phyloP scores from a whole-genome alignment of 805 yeast genomes.

The Gaillardinia entomophila region DNA sequence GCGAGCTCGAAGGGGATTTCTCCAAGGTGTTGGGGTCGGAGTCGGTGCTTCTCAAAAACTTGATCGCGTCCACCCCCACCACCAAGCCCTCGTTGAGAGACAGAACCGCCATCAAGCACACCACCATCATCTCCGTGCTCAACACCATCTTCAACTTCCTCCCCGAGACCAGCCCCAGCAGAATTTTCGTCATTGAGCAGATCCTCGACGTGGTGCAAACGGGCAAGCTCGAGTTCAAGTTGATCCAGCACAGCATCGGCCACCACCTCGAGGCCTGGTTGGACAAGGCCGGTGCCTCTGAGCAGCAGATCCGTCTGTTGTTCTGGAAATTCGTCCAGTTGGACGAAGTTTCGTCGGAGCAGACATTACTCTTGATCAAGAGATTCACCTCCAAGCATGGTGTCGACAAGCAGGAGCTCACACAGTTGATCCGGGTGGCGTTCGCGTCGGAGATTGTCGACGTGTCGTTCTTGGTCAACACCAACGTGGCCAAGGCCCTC shows the following conservation, averaged over 20 bases:
- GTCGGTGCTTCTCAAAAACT: slow-evolving; percentile 18
- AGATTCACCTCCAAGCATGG: slow-evolving; percentile 23
- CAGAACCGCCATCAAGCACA: slow-evolving; percentile 36
- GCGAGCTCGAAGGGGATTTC: slow-evolving; percentile 20
- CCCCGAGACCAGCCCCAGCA: slow-evolving; percentile 24
- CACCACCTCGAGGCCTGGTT: slow-evolving; percentile 32
- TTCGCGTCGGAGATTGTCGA: slow-evolving; percentile 32
- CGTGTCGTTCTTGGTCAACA: slow-evolving; percentile 37
- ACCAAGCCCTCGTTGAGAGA: slow-evolving; percentile 37
- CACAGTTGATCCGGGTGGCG: slow-evolving; percentile 28
- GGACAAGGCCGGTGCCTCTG: slow-evolving; percentile 22
- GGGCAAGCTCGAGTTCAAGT: slow-evolving; percentile 24
- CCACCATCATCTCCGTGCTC: slow-evolving; percentile 35
- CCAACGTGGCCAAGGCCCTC: slow-evolving; percentile 32
- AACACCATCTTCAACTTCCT: slow-evolving; percentile 38
- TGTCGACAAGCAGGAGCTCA: slow-evolving; percentile 19
- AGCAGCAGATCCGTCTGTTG: slow-evolving; percentile 19
- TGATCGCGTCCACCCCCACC: slow-evolving; percentile 28
- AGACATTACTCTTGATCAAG: slow-evolving; percentile 30
- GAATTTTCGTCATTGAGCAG: slow-evolving; percentile 24
- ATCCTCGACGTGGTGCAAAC: slow-evolving; percentile 26
- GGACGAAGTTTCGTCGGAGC: slow-evolving; percentile 22
- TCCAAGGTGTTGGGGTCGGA: slow-evolving; percentile 19
- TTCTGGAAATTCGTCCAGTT: slow-evolving; percentile 36
- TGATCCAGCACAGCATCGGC: slow-evolving; percentile 32